Conservation (phyloP, 345 rosid species). For the Gossypium stocksii region DNA sequence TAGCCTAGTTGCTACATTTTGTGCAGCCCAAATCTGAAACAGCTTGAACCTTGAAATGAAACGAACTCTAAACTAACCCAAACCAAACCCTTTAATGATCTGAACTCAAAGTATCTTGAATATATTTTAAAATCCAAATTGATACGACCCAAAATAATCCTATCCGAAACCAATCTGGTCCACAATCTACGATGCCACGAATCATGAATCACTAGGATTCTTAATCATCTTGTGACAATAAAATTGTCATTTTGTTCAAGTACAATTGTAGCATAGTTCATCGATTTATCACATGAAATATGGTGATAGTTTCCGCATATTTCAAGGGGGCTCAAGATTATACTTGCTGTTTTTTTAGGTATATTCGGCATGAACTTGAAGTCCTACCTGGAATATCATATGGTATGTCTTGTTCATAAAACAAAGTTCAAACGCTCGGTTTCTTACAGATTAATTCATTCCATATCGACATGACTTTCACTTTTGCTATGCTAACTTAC, state of each 20-base stretch:
- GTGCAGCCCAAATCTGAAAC: no score
- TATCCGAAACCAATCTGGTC: no score
- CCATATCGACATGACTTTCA: neutral
- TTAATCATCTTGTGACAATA: neutral
- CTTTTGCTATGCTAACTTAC: neutral
- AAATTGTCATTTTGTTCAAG: neutral
- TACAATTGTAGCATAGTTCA: neutral
- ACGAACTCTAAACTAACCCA: no score
- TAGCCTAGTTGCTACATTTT: neutral
- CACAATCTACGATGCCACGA: neutral
- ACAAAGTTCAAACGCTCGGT: neutral
- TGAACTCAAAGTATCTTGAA: no score
- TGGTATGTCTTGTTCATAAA: slow-evolving; percentile 40
- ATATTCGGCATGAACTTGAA: slow-evolving; percentile 96
- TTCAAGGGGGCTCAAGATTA: neutral
- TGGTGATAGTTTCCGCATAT: neutral
- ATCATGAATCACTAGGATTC: neutral
- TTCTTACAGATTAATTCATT: neutral
- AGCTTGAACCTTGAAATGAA: no score
- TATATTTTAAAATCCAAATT: no score
- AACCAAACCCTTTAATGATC: no score
- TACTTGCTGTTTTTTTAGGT: slow-evolving; percentile 42
- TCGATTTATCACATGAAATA: neutral
- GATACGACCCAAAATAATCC: no score
- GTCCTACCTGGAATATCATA: slow-evolving; percentile 92